These are phyloP conservation scores for Miscanthus lutarioriparius DNA, from an alignment of 176 grass and related monocot species.

Conservation along the genomic window DNA sequence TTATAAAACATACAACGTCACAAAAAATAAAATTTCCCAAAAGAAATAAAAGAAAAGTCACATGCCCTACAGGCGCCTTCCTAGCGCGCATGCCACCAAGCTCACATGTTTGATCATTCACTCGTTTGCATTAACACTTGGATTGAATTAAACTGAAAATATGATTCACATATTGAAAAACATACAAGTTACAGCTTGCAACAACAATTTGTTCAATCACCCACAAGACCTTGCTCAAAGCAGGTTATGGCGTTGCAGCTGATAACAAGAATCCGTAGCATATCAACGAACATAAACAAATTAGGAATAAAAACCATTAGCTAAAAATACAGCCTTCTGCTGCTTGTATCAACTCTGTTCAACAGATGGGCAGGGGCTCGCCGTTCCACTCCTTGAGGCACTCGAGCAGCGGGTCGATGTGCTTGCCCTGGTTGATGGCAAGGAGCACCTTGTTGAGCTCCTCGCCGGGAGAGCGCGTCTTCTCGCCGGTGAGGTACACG, in stretches of 20 bases:
- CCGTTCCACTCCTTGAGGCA: slow-evolving; percentile 50
- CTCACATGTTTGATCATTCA: background rate
- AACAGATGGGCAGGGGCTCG: slow-evolving; percentile 38
- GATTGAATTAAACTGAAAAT: background rate
- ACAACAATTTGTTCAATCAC: background rate
- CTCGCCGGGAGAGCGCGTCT: slow-evolving; percentile 38
- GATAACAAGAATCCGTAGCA: background rate
- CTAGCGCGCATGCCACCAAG: background rate
- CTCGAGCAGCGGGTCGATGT: slow-evolving; percentile 43
- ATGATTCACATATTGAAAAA: background rate
- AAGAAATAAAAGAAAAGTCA: background rate
- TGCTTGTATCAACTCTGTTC: background rate
- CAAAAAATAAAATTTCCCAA: no score
- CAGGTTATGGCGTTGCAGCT: background rate
- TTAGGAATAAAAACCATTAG: background rate
- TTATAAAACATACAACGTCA: no score
- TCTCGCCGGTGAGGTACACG: slow-evolving; percentile 41
- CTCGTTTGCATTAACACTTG: background rate
- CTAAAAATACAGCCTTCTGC: background rate
- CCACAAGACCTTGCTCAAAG: background rate
- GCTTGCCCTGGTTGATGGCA: slow-evolving; percentile 40
- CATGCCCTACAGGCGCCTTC: background rate
- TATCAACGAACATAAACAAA: background rate
- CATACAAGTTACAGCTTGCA: background rate
- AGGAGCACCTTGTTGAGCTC: slow-evolving; percentile 50